phyloP scores from a whole-genome alignment of 495 filamentous ascomycete species.

The Oleoguttula mirabilis region DNA sequence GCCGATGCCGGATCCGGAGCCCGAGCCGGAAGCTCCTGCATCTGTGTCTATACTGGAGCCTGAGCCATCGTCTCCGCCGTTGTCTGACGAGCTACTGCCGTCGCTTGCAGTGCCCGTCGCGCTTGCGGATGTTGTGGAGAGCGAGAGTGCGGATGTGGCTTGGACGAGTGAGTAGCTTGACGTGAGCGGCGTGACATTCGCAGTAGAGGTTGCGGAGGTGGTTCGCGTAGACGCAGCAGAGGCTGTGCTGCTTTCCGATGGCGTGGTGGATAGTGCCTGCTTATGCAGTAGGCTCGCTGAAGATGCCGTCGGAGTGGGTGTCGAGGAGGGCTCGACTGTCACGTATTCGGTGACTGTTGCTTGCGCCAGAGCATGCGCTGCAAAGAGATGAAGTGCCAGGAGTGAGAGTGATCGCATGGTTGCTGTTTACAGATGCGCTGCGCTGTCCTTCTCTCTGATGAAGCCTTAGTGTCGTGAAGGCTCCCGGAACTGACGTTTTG shows the following conservation, averaged over 20 bases:
- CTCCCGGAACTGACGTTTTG: too few species aligned
- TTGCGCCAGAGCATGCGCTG: conserved; percentile 1
- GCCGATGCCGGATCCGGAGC: conserved; percentile 39
- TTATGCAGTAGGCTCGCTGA: too few species aligned
- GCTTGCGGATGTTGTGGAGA: background rate
- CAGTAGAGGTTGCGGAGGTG: background rate
- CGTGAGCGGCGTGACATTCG: background rate
- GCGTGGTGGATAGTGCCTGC: too few species aligned
- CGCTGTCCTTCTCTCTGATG: too few species aligned
- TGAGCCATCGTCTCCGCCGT: background rate
- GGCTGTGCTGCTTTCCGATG: too few species aligned
- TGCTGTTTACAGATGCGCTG: too few species aligned
- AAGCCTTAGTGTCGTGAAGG: too few species aligned
- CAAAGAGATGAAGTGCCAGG: background rate
- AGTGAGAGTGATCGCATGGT: background rate
- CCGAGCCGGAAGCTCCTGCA: conserved; percentile 44
- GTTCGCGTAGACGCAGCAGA: background rate
- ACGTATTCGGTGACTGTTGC: conserved; percentile 4
- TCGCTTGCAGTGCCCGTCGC: background rate
- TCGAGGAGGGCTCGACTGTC: background rate
- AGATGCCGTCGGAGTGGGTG: too few species aligned
- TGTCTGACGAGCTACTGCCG: background rate
- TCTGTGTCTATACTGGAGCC: conserved; percentile 14
- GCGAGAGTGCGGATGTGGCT: background rate
- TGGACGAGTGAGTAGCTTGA: background rate